Evolutionary conservation across 495 filamentous ascomycete species (phyloP).

Genomic region (Tuber magnatum): DNA sequence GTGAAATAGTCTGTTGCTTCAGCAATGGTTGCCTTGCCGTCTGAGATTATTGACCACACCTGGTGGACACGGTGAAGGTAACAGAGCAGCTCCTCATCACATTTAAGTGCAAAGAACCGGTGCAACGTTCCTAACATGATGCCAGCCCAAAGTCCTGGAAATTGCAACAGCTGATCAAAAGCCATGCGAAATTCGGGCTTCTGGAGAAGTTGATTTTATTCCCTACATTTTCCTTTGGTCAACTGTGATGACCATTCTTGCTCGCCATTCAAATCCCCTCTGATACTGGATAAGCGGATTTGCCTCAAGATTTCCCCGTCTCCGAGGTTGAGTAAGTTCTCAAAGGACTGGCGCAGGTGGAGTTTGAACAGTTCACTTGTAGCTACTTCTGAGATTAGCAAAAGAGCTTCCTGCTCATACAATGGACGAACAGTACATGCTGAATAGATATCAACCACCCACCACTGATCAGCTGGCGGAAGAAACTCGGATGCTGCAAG

Average conservation of each 20-base stretch:
- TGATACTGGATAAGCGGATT: constrained; percentile 17
- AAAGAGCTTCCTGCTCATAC: neutral
- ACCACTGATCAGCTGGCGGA: constrained; percentile 13
- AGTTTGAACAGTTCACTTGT: constrained; percentile 9
- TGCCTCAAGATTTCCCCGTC: constrained; percentile 22
- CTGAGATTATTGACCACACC: constrained; percentile 18
- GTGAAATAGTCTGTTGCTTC: constrained; percentile 2
- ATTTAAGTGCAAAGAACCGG: constrained; percentile 16
- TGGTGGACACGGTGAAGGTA: too few species aligned
- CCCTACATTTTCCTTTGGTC: constrained; percentile 18
- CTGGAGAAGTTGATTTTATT: constrained; percentile 11
- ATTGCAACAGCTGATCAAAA: constrained; percentile 12
- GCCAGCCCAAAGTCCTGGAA: constrained; percentile 26
- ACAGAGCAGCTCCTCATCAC: constrained; percentile 26
- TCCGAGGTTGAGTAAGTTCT: constrained; percentile 19
- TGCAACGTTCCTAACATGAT: constrained; percentile 17
- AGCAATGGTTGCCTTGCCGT: constrained; percentile 4
- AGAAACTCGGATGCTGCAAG: constrained; percentile 12
- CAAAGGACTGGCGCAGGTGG: constrained; percentile 10
- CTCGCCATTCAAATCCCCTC: constrained; percentile 9
- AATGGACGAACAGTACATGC: neutral
- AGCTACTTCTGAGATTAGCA: constrained; percentile 11
- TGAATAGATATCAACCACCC: constrained; percentile 11
- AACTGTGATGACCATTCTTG: constrained; percentile 21
- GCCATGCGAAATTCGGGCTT: constrained; percentile 16